Base-by-base conservation (phyloP, 441 rosid species). In the Corymbia citriodora region DNA sequence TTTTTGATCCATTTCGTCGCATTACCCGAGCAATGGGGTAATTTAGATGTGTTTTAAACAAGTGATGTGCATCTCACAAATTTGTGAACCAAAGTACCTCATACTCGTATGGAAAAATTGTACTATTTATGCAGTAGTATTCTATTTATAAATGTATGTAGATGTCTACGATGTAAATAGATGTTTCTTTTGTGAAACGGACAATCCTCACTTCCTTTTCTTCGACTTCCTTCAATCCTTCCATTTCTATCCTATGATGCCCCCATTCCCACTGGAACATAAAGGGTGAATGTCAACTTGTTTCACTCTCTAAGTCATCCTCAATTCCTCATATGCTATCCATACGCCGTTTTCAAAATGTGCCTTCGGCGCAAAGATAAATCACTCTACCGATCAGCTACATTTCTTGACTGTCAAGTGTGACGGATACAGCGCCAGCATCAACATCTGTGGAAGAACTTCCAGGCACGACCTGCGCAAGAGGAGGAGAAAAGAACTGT, bases 401-500 rank as follows among this genome's bases (percentile, higher is more conserved):
- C 82, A 3, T 33, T 6, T 88, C 87, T 10, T 85, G 88, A 49
- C 88, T 50, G 10, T 72, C 55, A 14, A 52, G 55, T 15, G 87
- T 36, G 83, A 88, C 87, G 81, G 91, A n/a, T 8, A 89, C 65
- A 14, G 5, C 65, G 65, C 90, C 40, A n/a, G 79, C 45, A 21
- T 88, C 86, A 25, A 72, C 83, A 40, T 55, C 89, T 45, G 29
- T 25, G 61, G 91, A 88, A 82, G 72, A 70, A 29, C 65, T 45
- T 21, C 52, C 89, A 31, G 29, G 88, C 6, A 57, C 79, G 1
- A 63, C 18, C 55, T 91, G 87, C 29, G n/a, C 2, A 6, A 7
- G 86, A 65, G 91, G 87, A 61, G 89, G 81, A 87, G 93, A 90
- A 54, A 88, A 72, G 54, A 83, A 29, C 72, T 19, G 54, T 5